Evolutionary conservation across 2,329 filamentous ascomycete species (phyloP).

Genomic region (Leptographium lundbergii): DNA sequence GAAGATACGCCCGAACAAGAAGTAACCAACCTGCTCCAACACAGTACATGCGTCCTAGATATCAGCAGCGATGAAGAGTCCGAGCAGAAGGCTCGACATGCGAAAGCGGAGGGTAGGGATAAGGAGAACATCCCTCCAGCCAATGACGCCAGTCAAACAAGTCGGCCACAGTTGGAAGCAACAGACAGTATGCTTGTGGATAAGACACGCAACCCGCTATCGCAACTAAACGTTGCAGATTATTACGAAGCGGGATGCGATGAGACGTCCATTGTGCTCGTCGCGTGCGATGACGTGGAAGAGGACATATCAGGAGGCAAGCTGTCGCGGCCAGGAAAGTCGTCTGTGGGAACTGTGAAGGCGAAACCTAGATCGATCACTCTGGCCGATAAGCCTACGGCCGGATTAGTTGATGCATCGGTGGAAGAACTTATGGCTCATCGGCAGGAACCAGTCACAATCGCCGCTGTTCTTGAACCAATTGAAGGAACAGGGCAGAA

Average conservation of each 20-base stretch:
- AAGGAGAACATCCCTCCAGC: constrained; percentile 89
- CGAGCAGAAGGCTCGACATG: constrained; percentile 37
- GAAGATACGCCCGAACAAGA: constrained; percentile 85
- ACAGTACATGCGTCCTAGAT: constrained; percentile 75
- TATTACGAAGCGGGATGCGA: constrained; percentile 57
- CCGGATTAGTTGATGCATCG: constrained; percentile 3
- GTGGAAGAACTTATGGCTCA: constrained; percentile 27
- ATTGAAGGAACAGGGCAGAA: constrained; percentile 46
- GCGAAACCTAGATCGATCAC: constrained; percentile 11
- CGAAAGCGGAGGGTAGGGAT: constrained; percentile 49
- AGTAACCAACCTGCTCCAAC: constrained; percentile 85
- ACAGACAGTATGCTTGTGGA: constrained; percentile 43
- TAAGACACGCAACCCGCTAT: constrained; percentile 50
- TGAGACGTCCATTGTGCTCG: constrained; percentile 45
- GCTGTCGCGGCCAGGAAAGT: no score
- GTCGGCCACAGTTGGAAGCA: constrained; percentile 6
- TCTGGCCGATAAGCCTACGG: neutral
- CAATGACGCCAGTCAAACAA: constrained; percentile 50
- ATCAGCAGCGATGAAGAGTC: constrained; percentile 80
- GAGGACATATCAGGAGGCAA: neutral
- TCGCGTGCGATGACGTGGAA: constrained; percentile 30
- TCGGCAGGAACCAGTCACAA: constrained; percentile 22
- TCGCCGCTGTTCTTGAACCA: constrained; percentile 36
- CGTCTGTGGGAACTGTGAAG: neutral
- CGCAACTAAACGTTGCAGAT: constrained; percentile 53